A percentile compares a stretch with the other conserved stretches of the same genome.
phyloP scores from a whole-genome alignment of 257 asterid species.

The Parsonsia alboflavescens region DNA sequence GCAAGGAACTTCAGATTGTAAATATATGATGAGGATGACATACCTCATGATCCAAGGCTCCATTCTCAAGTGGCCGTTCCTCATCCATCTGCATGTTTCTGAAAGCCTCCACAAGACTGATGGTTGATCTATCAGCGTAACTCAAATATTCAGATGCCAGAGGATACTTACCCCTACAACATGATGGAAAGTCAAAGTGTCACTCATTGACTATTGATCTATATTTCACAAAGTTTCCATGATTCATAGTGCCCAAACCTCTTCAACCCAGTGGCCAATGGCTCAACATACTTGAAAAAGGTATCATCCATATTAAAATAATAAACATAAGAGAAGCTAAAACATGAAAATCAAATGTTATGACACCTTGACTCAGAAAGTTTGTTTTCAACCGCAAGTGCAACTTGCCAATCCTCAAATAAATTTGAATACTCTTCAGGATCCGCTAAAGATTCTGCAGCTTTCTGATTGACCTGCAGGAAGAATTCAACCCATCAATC shows the following conservation, averaged over 20 bases:
- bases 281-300: background rate
- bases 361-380: slow-evolving; percentile 45
- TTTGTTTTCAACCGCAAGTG: slow-evolving; percentile 71
- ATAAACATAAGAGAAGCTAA: background rate
- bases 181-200: background rate
- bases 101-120: slow-evolving; percentile 72
- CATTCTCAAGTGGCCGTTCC: slow-evolving; percentile 70
- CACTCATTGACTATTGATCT: background rate
- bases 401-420: slow-evolving; percentile 93
- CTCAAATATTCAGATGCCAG: slow-evolving; percentile 63
- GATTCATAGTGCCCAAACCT: background rate
- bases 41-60: slow-evolving; percentile 78
- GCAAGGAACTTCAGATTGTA: background rate
- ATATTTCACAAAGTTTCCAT: background rate
- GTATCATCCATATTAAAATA: background rate
- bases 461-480: slow-evolving; percentile 75
- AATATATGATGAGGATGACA: background rate
- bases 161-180: slow-evolving; percentile 60
- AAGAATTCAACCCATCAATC: slow-evolving; percentile 5
- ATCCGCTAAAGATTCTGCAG: slow-evolving; percentile 96
- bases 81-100: slow-evolving; percentile 70
- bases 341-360: slow-evolving; percentile 7
- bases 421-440: slow-evolving; percentile 88
- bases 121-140: slow-evolving; percentile 59
- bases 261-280: background rate